phyloP scores from a whole-genome alignment of 1,139 yeast species.

The Suhomyces coccinellae region DNA sequence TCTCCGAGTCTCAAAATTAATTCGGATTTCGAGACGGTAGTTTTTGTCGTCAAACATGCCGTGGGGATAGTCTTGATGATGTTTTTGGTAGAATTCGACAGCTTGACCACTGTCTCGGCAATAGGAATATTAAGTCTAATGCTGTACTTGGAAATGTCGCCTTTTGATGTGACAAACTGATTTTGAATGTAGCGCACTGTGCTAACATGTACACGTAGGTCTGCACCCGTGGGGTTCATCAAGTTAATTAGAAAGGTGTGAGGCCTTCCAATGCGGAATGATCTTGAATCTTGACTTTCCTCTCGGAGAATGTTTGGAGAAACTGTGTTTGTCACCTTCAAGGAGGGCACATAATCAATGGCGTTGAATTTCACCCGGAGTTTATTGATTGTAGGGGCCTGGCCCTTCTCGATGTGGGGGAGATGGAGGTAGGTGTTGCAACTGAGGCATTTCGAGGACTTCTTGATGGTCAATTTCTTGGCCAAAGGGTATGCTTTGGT shows the following conservation, averaged over 20 bases:
- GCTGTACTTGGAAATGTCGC: slow-evolving; percentile 13
- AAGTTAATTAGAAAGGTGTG: slow-evolving; percentile 29
- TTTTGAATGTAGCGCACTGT: slow-evolving; percentile 19
- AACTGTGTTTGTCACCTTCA: slow-evolving; percentile 18
- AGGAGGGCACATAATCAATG: slow-evolving; percentile 34
- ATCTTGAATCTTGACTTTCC: slow-evolving; percentile 7
- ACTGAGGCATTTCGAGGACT: slow-evolving; percentile 27
- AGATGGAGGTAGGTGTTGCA: slow-evolving; percentile 30
- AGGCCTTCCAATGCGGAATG: slow-evolving; percentile 14
- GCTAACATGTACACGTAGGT: slow-evolving; percentile 20
- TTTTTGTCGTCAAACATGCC: slow-evolving; percentile 29
- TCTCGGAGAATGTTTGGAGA: slow-evolving; percentile 7
- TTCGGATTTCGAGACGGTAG: slow-evolving; percentile 35
- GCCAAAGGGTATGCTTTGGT: slow-evolving; percentile 25
- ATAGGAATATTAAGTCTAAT: slow-evolving; percentile 28
- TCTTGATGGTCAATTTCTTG: slow-evolving; percentile 26
- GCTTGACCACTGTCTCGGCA: slow-evolving; percentile 22
- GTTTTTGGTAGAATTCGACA: slow-evolving; percentile 16
- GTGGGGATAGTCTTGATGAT: slow-evolving; percentile 35
- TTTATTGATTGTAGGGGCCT: slow-evolving; percentile 31
- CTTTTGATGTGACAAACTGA: slow-evolving; percentile 13
- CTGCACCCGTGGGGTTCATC: slow-evolving; percentile 29
- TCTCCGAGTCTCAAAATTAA: slow-evolving; percentile 30
- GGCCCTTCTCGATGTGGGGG: slow-evolving; percentile 29
- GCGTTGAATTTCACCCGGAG: slow-evolving; percentile 35